phyloP scores from a whole-genome alignment of 2,329 filamentous ascomycete species.

The Microdochium paspali region DNA sequence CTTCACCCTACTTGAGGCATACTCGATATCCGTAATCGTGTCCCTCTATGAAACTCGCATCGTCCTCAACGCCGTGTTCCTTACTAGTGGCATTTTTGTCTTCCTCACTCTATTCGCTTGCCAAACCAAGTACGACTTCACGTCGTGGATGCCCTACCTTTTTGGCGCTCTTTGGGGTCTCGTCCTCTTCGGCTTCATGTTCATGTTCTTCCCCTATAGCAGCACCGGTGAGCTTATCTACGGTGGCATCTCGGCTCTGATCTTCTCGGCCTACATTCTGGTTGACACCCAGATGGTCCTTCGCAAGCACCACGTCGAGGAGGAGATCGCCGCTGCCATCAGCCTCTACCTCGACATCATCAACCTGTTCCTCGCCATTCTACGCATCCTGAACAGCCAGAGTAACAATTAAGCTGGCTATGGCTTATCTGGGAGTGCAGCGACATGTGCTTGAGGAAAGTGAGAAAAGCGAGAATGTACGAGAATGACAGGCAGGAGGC shows the following conservation, averaged over 20 bases:
- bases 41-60: constrained; percentile 79
- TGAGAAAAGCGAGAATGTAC: too few species aligned
- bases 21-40: constrained; percentile 85
- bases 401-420: constrained; percentile 53
- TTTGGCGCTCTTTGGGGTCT: constrained; percentile 86
- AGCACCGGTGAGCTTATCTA: constrained; percentile 80
- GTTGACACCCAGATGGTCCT: constrained; percentile 95
- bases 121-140: constrained; percentile 98
- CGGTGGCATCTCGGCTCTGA: constrained; percentile 68
- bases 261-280: constrained; percentile 92
- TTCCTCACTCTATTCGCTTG: constrained; percentile 82
- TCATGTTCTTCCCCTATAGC: constrained; percentile 76
- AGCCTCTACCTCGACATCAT: constrained; percentile 93
- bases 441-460: background rate
- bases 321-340: constrained; percentile 93
- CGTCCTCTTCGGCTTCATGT: constrained; percentile 88
- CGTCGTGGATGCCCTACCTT: constrained; percentile 90
- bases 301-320: constrained; percentile 93
- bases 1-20: constrained; percentile 89
- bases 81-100: constrained; percentile 77
- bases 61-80: constrained; percentile 80
- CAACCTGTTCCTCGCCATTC: constrained; percentile 92
- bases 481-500: too few species aligned
- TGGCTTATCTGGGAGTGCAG: background rate
- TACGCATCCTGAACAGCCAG: constrained; percentile 94